phyloP scores from a whole-genome alignment of 352 stramenopile species.

The Thraustotheca clavata region DNA sequence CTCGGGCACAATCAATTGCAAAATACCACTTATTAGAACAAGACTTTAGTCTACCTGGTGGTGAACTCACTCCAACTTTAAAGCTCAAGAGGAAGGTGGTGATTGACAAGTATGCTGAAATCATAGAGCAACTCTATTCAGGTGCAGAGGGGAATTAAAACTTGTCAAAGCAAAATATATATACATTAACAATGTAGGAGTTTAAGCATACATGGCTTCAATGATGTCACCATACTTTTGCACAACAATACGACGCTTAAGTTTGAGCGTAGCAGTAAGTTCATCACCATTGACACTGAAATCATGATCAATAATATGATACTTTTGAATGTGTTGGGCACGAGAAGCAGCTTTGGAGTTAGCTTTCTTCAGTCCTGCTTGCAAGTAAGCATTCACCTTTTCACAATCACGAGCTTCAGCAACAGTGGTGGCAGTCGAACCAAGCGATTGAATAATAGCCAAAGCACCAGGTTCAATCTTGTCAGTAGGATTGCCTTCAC shows the following conservation, averaged over 20 bases:
- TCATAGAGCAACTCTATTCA: conserved; percentile 84
- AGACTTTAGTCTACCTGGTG: conserved; percentile 81
- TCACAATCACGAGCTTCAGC: conserved; percentile 53
- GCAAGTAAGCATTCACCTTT: conserved; percentile 72
- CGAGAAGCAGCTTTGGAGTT: conserved; percentile 67
- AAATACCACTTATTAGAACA: conserved; percentile 70
- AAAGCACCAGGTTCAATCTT: conserved; percentile 66
- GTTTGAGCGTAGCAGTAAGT: conserved; percentile 95
- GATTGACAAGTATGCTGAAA: conserved; percentile 74
- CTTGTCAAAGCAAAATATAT: not conserved
- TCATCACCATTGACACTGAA: conserved; percentile 88
- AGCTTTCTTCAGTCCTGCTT: conserved; percentile 65
- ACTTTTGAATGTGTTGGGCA: conserved; percentile 83
- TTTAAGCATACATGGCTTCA: conserved; percentile 72
- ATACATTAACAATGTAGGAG: not conserved
- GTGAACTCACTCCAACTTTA: conserved; percentile 90
- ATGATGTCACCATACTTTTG: conserved; percentile 90
- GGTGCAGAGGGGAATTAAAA: not conserved
- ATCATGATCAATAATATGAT: conserved; percentile 75
- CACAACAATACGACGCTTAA: conserved; percentile 89
- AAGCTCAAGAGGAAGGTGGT: conserved; percentile 90
- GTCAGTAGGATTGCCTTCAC: conserved; percentile 73
- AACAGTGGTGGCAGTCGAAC: conserved; percentile 58
- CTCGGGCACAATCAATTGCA: conserved; percentile 49
- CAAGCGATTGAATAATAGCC: conserved; percentile 47